phyloP scores from a whole-genome alignment of 345 rosid species.

The Draba incana region DNA sequence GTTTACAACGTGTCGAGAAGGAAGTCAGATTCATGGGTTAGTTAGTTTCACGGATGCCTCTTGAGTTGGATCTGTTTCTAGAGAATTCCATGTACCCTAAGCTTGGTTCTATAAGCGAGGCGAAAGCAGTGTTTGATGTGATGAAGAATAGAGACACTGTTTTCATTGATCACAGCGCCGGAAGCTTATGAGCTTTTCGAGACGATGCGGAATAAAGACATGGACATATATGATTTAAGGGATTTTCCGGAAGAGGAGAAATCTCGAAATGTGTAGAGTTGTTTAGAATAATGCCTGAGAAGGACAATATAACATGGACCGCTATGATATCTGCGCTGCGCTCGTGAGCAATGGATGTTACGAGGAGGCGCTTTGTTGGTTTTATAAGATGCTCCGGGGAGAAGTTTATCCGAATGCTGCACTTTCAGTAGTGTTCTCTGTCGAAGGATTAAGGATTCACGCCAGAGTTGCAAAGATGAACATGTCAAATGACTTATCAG shows the following conservation, averaged over 20 bases:
- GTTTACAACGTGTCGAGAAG: slow-evolving; percentile 74
- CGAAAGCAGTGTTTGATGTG: slow-evolving; percentile 48
- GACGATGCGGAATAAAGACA: slow-evolving; percentile 66
- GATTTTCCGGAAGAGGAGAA: slow-evolving; percentile 54
- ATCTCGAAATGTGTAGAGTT: slow-evolving; percentile 53
- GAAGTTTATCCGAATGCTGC: slow-evolving; percentile 54
- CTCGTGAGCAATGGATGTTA: slow-evolving; percentile 55
- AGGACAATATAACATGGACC: slow-evolving; percentile 77
- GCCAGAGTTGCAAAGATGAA: slow-evolving; percentile 52
- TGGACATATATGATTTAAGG: slow-evolving; percentile 80
- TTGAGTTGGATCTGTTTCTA: slow-evolving; percentile 57
- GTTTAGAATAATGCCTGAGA: slow-evolving; percentile 71
- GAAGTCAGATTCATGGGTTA: slow-evolving; percentile 66
- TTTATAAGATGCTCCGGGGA: slow-evolving; percentile 54
- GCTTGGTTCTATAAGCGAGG: slow-evolving; percentile 52
- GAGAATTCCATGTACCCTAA: slow-evolving; percentile 76
- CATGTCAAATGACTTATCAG: slow-evolving; percentile 50
- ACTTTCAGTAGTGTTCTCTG: slow-evolving; percentile 68
- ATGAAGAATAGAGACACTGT: slow-evolving; percentile 57
- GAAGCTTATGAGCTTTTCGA: slow-evolving; percentile 63
- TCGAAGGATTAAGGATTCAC: slow-evolving; percentile 70
- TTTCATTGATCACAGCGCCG: slow-evolving; percentile 58
- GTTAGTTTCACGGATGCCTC: slow-evolving; percentile 50
- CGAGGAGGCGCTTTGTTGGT: slow-evolving; percentile 63
- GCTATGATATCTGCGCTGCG: slow-evolving; percentile 72